Conservation (phyloP, 2,329 filamentous ascomycete genomes). For the Alternaria arbusti region DNA sequence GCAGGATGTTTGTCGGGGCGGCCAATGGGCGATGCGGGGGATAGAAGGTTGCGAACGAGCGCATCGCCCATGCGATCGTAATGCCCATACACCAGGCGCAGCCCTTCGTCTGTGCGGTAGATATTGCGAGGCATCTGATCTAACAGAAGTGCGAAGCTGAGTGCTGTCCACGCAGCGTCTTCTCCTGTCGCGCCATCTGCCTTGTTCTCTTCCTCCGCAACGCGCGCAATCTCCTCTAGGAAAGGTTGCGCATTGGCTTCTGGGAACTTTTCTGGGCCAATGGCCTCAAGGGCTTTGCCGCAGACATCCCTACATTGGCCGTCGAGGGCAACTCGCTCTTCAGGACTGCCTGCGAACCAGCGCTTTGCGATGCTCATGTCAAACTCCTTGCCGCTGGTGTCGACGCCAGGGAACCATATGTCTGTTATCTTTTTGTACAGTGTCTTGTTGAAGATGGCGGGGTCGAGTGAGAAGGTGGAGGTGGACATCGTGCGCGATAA, state of each 20-base stretch:
- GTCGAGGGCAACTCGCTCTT: constrained; percentile 49
- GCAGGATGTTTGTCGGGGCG: constrained; percentile 40
- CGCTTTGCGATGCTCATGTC: constrained; percentile 33
- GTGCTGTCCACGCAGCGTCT: constrained; percentile 44
- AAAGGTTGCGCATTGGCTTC: constrained; percentile 48
- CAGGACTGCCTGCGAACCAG: constrained; percentile 48
- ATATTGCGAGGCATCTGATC: constrained; percentile 70
- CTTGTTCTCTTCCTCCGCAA: constrained; percentile 6
- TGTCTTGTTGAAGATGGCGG: constrained; percentile 47
- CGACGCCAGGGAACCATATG: constrained; percentile 50
- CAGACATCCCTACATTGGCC: constrained; percentile 42
- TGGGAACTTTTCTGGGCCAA: constrained; percentile 44
- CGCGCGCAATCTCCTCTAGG: constrained; percentile 38
- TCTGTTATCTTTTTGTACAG: constrained; percentile 47
- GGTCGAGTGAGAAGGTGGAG: constrained; percentile 43
- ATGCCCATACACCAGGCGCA: constrained; percentile 59
- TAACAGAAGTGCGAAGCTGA: constrained; percentile 64
- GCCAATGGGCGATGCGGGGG: constrained; percentile 20
- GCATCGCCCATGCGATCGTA: constrained; percentile 64
- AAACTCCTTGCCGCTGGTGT: constrained; percentile 30
- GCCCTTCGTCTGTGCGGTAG: constrained; percentile 56
- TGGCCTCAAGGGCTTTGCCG: constrained; percentile 43
- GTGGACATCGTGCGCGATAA: constrained; percentile 35
- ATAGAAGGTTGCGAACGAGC: constrained; percentile 50
- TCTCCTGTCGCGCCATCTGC: constrained; percentile 26